Base-by-base conservation (phyloP, 768 basidiomycete species). In the Leccinum rimulosum region DNA sequence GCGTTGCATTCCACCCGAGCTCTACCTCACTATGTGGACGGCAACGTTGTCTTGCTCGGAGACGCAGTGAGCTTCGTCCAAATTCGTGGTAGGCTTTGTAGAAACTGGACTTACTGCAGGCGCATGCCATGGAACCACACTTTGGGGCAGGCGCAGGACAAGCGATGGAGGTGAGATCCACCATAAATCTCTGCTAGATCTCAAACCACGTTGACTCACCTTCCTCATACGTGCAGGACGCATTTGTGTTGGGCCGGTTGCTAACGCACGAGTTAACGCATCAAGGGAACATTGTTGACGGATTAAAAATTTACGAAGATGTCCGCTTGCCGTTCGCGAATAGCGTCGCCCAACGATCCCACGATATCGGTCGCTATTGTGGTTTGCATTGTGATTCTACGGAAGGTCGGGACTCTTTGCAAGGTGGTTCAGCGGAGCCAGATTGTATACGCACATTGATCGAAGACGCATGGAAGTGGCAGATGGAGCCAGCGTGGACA, bases 61-160 rank as follows among this genome's bases (percentile, higher is more conserved):
- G 83, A 84, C 60, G 76, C 83, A 5, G 79, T 80, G 60, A 45
- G 43, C 19, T 45, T 45, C 72, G 67, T 27, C 22, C 48, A 25
- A 25, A 3, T 27, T 27, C 5, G 14, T 48, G n/a, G 9, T 27
- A 14, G 25, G 4, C 10, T 22, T 15, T 25, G 27, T 14, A 15
- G 3, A 49, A 27, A 49, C 25, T 9, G 14, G 15, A 14, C 6
- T 5, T 27, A 15, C 22, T 8, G 28, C 54, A 70, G 80, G 80
- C 80, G 0, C 80, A 82, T 65, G 79, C 76, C 0, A 80, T 80
- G 74, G 6, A 75, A 4, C 80, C 80, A 0, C 75, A 80, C 62
- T 73, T 78, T 65, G 80, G 78, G 1, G 75, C 79, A 0, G 81
- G 82, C 2, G 82, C 80, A 3, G 79, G 80, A 3, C 80, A 80